Conservation (phyloP, 768 basidiomycete species). For the Serendipita vermifera region DNA sequence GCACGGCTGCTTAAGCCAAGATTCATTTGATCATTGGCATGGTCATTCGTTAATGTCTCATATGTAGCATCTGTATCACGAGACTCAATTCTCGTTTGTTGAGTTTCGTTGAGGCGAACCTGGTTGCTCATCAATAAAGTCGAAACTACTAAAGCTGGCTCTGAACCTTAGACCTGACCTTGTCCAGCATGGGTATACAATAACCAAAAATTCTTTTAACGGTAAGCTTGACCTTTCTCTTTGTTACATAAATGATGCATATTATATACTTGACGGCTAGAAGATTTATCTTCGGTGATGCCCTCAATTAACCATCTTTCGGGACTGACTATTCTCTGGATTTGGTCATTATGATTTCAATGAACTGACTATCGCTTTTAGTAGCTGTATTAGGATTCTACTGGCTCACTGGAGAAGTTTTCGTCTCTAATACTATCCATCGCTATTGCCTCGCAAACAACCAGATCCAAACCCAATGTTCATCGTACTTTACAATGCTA, state of each 20-base stretch:
- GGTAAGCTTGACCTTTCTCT: background rate
- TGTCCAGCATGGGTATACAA: background rate
- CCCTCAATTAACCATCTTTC: conserved; percentile 10
- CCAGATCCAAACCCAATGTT: no score
- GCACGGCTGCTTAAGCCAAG: background rate
- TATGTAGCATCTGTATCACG: background rate
- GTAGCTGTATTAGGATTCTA: no score
- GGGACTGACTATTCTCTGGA: background rate
- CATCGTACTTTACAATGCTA: no score
- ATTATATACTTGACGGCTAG: background rate
- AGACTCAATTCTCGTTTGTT: background rate
- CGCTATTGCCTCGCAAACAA: no score
- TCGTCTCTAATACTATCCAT: no score
- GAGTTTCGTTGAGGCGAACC: background rate
- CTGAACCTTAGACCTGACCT: background rate
- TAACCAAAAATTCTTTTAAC: background rate
- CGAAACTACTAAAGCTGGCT: background rate
- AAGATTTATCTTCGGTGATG: background rate
- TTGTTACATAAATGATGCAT: background rate
- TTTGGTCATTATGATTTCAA: no score
- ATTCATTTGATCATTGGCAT: background rate
- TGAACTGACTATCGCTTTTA: no score
- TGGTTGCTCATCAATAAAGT: background rate
- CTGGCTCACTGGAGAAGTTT: no score
- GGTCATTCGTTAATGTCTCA: background rate